Evolutionary conservation across 352 stramenopile species (phyloP).

Genomic region (Phytopythium boreale): DNA sequence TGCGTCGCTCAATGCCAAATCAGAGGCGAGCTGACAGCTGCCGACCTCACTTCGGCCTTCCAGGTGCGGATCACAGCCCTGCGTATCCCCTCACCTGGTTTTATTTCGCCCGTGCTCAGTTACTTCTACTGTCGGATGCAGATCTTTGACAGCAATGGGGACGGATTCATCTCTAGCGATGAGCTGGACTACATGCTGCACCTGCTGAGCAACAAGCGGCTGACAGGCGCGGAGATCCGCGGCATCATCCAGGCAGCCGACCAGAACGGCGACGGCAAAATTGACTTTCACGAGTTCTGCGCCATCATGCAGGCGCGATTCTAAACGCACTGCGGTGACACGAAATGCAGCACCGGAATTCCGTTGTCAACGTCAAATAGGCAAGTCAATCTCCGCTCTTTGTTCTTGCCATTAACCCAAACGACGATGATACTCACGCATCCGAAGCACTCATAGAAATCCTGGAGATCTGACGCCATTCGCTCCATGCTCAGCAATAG

Average conservation of each 20-base stretch:
- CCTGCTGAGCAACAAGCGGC: slow-evolving; percentile 48
- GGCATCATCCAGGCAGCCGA: slow-evolving; percentile 77
- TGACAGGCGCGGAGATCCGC: slow-evolving; percentile 37
- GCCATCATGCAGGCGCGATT: slow-evolving; percentile 36
- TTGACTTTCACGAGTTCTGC: slow-evolving; percentile 88
- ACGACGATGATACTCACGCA: too few species aligned
- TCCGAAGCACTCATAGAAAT: too few species aligned
- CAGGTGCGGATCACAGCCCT: too few species aligned
- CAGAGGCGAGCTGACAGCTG: slow-evolving; percentile 48
- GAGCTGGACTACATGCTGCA: slow-evolving; percentile 67
- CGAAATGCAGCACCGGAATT: too few species aligned
- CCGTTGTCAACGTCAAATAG: too few species aligned
- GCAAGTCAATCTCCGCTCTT: too few species aligned
- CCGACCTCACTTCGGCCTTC: slow-evolving; percentile 64
- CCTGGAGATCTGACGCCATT: too few species aligned
- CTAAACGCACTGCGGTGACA: too few species aligned
- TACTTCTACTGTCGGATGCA: slow-evolving; percentile 19
- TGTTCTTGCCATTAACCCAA: too few species aligned
- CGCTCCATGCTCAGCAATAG: slow-evolving; percentile 18
- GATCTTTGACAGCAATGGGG: slow-evolving; percentile 67
- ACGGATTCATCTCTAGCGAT: slow-evolving; percentile 66
- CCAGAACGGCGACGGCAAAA: slow-evolving; percentile 78
- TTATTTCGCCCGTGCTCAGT: too few species aligned
- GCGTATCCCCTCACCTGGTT: too few species aligned
- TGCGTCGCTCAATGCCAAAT: too few species aligned